Percentiles rank a stretch among this genome's conserved stretches.
phyloP scores from a whole-genome alignment of 2,329 filamentous ascomycete genomes.

The Talaromyces sp. region DNA sequence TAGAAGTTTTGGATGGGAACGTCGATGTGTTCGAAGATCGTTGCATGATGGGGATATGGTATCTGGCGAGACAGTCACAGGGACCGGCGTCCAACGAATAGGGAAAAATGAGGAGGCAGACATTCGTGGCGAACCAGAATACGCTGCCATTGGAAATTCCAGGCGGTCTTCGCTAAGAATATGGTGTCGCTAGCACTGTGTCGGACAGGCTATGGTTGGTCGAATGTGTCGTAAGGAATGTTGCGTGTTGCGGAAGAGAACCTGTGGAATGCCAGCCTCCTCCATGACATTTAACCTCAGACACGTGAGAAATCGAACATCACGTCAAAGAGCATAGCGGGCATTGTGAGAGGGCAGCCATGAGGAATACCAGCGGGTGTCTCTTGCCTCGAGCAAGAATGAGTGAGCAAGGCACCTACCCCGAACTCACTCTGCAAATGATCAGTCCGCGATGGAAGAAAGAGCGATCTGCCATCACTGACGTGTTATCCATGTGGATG shows the following conservation, averaged over 20 bases:
- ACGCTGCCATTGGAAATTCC: slow-evolving; percentile 2
- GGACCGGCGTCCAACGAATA: slow-evolving; percentile 11
- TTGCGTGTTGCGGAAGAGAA: not conserved
- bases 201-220: slow-evolving; percentile 8
- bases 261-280: slow-evolving; percentile 14
- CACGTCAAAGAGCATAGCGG: too few relatives aligned
- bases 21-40: not conserved
- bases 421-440: not conserved
- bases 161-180: slow-evolving; percentile 2
- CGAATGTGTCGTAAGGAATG: slow-evolving; percentile 10
- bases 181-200: not conserved
- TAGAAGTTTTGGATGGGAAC: not conserved
- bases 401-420: not conserved
- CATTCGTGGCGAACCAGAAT: slow-evolving; percentile 8
- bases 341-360: not conserved
- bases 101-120: slow-evolving; percentile 11
- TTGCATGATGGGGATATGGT: not conserved
- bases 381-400: slow-evolving; percentile 12
- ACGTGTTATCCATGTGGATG: not conserved
- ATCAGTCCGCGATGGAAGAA: not conserved
- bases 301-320: slow-evolving; percentile 1
- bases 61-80: slow-evolving; percentile 5
- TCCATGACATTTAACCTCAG: not conserved
- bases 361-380: not conserved
- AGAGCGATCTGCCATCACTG: not conserved